Evolutionary conservation across 2,329 filamentous ascomycete species (phyloP), one percentile per base, ranked within the genome.

Genomic region (Hymenoscyphus linearis): DNA sequence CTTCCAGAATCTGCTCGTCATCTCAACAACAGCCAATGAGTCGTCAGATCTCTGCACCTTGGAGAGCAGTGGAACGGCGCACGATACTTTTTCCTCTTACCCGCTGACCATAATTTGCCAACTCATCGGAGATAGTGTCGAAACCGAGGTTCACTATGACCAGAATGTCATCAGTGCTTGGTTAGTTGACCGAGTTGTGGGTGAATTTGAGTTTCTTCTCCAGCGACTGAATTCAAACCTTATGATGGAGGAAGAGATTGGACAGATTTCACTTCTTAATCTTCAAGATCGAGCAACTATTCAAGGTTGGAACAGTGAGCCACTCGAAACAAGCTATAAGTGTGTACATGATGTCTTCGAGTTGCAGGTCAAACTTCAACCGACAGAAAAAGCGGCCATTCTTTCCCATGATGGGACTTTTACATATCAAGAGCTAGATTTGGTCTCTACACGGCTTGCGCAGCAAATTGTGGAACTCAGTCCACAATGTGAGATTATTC

Each of bases 401-500:
- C 26, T 22, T 16, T 58, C 58, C 12, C 61, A 53, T 47, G 65
- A 67, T 52, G 62, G 53, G 14, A 56, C 59, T 9, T 60, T 61
- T 13, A 66, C 60, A n/a, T 67, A 66, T 40, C 35, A 37, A 37
- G 34, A 65, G 31, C 58, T 67, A 7, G 64, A 66, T 36, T 16
- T 27, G 14, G 22, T 63, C 18, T 62, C 64, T 16, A 61, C 57
- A 9, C 47, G 31, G 35, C 52, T 63, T 3, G 60, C 60, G 13
- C 54, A 56, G 12, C 34, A 57, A 34, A 53, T 65, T 26, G 14
- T 54, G 10, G 47, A 56, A 12, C 34, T 59, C 67, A 27, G 59
- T 52, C 16, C 37, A 47, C 36, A 62, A 61, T 47, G 50, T 44
- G 57, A 18, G 4, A 56, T 67, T 10, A 59, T 73, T n/a, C 69